Conservation (phyloP, 208 protist species). For the Acanthamoeba triangularis region DNA sequence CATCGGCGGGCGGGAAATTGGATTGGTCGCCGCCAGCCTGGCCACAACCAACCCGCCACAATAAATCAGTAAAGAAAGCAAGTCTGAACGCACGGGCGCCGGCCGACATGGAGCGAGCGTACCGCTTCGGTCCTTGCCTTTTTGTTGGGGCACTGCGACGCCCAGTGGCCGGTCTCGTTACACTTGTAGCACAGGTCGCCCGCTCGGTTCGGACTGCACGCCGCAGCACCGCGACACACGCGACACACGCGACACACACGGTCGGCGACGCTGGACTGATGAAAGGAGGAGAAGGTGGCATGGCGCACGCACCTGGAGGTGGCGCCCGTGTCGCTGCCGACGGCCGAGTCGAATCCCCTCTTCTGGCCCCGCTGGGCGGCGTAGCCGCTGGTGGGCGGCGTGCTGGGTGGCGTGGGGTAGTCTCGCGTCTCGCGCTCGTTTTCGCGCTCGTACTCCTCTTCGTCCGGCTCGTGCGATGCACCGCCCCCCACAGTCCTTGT, state of each 20-base stretch:
- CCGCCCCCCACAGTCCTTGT: too few relatives aligned
- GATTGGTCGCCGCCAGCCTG: background rate
- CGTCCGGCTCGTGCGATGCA: too few relatives aligned
- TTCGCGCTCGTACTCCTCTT: too few relatives aligned
- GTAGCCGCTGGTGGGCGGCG: background rate
- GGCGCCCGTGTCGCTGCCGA: background rate
- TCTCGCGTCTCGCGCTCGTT: background rate
- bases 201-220: background rate
- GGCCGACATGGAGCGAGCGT: background rate
- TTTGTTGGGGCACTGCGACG: conserved; percentile 27
- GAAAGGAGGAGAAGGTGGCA: background rate
- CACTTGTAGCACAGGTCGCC: conserved; percentile 13
- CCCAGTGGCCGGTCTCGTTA: conserved; percentile 19
- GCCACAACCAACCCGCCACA: background rate
- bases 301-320: background rate
- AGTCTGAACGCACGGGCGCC: background rate
- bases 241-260: too few relatives aligned
- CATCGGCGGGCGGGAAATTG: background rate
- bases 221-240: background rate
- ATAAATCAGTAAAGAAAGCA: background rate
- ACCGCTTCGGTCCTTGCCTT: background rate
- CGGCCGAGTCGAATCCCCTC: background rate
- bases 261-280: too few relatives aligned
- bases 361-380: too few relatives aligned
- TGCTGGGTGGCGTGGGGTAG: background rate